Evolutionary conservation across 1,139 yeast species (phyloP).

Genomic region (Petasospora fabianii): DNA sequence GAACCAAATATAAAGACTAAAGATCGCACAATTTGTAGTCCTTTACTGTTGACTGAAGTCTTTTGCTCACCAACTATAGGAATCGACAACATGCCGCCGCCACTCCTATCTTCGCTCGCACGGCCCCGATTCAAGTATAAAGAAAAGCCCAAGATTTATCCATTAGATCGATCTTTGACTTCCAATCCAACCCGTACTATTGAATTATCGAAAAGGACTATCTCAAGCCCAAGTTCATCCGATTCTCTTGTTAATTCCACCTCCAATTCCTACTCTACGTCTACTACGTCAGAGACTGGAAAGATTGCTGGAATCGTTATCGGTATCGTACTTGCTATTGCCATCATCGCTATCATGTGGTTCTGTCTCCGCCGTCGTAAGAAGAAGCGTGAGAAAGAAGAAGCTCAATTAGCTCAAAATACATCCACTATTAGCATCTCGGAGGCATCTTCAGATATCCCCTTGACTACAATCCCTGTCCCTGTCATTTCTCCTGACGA

Average conservation of each 20-base stretch:
- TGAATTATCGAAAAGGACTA: neutral
- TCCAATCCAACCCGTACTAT: no score
- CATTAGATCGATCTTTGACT: neutral
- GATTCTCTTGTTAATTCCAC: neutral
- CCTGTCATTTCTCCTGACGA: neutral
- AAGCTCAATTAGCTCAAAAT: neutral
- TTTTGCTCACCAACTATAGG: no score
- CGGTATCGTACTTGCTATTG: conserved; percentile 1
- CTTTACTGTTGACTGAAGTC: no score
- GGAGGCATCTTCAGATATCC: neutral
- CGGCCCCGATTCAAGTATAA: conserved; percentile 4
- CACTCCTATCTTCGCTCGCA: neutral
- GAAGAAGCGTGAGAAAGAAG: neutral
- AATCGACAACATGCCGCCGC: neutral
- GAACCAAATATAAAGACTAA: no score
- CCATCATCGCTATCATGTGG: neutral
- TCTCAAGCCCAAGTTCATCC: neutral
- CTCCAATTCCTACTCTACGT: neutral
- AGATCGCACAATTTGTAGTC: no score
- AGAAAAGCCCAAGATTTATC: neutral
- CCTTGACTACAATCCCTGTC: no score
- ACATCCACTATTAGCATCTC: neutral
- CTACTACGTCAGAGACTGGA: neutral
- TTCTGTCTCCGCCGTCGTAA: conserved; percentile 6
- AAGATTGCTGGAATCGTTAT: conserved; percentile 7